Percentiles rank a stretch among this genome's conserved stretches.
Conservation (phyloP, 2,329 filamentous ascomycete species). For the Aureobasidium sp. region DNA sequence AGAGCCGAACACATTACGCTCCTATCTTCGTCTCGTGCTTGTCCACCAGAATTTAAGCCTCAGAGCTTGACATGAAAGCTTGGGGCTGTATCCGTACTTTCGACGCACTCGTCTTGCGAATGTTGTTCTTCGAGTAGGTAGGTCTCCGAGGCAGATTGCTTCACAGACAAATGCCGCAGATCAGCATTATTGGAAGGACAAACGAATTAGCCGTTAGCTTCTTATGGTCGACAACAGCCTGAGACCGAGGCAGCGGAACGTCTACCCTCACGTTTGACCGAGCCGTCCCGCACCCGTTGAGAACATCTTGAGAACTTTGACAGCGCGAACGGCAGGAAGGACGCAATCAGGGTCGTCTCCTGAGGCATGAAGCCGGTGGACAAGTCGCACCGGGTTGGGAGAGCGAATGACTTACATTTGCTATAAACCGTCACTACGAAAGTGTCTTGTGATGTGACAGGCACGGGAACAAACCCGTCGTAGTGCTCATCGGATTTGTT, state of each 20-base stretch:
- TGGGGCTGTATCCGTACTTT: not conserved
- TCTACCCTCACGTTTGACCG: not conserved
- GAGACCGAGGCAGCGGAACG: conserved; percentile 4
- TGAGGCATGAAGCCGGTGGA: no score
- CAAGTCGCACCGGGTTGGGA: not conserved
- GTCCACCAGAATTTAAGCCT: not conserved
- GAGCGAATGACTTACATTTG: not conserved
- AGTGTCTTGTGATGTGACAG: not conserved
- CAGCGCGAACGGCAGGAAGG: not conserved
- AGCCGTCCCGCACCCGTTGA: not conserved
- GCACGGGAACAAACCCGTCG: not conserved
- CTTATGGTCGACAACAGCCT: not conserved
- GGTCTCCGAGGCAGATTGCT: not conserved
- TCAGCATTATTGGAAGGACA: not conserved
- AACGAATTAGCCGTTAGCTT: not conserved
- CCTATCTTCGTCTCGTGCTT: not conserved
- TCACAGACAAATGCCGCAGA: not conserved
- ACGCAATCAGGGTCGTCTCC: not conserved
- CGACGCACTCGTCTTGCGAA: not conserved
- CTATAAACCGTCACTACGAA: not conserved
- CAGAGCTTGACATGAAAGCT: not conserved
- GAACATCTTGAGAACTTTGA: not conserved
- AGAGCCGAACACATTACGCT: not conserved
- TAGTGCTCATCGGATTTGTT: not conserved
- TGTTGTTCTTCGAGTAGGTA: no score